phyloP scores from a whole-genome alignment of 1,284 basidiomycete species.

The Apiotrichum domesticum region DNA sequence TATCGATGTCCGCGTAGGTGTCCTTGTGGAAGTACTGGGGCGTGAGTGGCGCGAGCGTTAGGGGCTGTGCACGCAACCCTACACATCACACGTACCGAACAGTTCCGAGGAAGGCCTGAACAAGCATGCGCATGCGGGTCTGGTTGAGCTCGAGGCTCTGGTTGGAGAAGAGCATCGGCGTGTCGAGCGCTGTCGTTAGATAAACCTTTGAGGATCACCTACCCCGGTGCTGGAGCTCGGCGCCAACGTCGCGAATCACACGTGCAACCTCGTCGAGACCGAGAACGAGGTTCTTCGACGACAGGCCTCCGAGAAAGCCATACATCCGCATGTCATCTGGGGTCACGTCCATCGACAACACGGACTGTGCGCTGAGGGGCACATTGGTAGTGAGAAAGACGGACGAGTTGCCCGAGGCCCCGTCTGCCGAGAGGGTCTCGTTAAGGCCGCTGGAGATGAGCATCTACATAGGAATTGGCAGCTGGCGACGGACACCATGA shows the following conservation, averaged over 20 bases:
- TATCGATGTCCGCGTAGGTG: constrained; percentile 24
- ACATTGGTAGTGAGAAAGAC: constrained; percentile 30
- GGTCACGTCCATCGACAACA: constrained; percentile 27
- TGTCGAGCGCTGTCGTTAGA: constrained; percentile 58
- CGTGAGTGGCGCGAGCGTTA: constrained; percentile 31
- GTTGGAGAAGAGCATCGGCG: constrained; percentile 80
- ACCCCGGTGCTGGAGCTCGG: constrained; percentile 63
- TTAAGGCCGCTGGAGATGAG: no score
- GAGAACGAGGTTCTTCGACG: constrained; percentile 50
- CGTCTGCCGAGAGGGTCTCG: no score
- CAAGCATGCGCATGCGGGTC: constrained; percentile 63
- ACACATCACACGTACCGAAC: constrained; percentile 25
- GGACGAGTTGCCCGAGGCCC: not conserved
- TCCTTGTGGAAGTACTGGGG: constrained; percentile 50
- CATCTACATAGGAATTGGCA: no score
- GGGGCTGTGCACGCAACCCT: not conserved
- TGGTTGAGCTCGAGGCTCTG: constrained; percentile 75
- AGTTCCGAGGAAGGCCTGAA: constrained; percentile 61
- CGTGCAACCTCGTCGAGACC: constrained; percentile 65
- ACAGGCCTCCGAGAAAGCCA: constrained; percentile 32
- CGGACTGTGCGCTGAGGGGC: constrained; percentile 20
- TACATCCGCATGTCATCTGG: constrained; percentile 28
- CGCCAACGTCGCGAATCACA: constrained; percentile 63
- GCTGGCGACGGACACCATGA: no score
- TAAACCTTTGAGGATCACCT: constrained; percentile 6